Conservation (phyloP, 169 alveolate species). For the Cryptosporidium sp. region DNA sequence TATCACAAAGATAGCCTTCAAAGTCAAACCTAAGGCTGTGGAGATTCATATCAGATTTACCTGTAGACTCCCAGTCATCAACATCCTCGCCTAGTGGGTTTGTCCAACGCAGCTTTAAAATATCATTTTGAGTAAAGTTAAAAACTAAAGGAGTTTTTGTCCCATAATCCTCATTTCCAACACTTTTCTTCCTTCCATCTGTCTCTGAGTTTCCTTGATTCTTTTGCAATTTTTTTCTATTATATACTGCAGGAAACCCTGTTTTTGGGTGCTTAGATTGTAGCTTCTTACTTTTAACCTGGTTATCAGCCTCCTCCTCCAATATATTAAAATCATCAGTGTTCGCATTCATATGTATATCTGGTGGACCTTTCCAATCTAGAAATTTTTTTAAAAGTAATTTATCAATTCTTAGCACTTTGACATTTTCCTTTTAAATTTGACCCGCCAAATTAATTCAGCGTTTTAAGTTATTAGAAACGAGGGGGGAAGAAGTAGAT, state of each 20-base stretch:
- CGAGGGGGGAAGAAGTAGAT: not conserved
- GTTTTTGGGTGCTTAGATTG: conserved; percentile 16
- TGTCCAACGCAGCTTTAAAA: conserved; percentile 77
- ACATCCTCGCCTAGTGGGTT: conserved; percentile 76
- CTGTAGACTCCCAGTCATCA: not conserved
- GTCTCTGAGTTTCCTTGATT: not conserved
- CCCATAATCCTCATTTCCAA: not conserved
- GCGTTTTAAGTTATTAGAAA: not conserved
- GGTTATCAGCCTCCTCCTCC: conserved; percentile 6
- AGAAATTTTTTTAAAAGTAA: not conserved
- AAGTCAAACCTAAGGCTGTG: conserved; percentile 74
- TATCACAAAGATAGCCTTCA: conserved; percentile 74
- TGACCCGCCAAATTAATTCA: not conserved
- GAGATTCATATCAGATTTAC: conserved; percentile 17
- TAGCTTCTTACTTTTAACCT: not conserved
- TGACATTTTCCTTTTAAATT: not conserved
- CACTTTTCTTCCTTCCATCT: not conserved
- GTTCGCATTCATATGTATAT: not conserved
- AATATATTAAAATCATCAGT: conserved; percentile 1
- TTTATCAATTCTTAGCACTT: not conserved
- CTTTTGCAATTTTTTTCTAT: not conserved
- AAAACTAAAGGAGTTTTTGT: not conserved
- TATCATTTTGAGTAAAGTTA: conserved; percentile 56
- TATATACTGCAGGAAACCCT: conserved; percentile 50
- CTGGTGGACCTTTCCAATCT: not conserved